Conservation (phyloP, 148 eudicot species). For the Silene uniflora region DNA sequence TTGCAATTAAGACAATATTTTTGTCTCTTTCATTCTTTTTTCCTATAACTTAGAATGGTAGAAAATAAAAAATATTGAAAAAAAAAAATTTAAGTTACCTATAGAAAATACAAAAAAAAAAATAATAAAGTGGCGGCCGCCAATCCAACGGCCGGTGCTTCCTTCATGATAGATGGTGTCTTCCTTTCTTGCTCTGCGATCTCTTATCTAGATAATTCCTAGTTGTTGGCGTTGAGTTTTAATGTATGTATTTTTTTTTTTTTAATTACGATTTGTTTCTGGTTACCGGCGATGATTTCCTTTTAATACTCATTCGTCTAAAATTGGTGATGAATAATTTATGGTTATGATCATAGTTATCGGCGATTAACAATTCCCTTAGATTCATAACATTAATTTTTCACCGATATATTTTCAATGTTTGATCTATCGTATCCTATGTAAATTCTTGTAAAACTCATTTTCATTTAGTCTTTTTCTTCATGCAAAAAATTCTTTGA, state of each 20-base stretch:
- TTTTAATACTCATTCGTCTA: background rate
- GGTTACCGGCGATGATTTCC: background rate
- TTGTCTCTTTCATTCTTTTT: background rate
- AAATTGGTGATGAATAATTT: background rate
- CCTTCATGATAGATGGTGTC: slow-evolving; percentile 9
- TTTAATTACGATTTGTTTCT: background rate
- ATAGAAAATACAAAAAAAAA: background rate
- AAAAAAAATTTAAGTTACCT: background rate
- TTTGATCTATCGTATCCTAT: too few relatives aligned
- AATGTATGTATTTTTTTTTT: background rate
- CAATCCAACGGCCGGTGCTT: slow-evolving; percentile 8
- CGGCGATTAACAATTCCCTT: too few relatives aligned
- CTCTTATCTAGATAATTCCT: background rate
- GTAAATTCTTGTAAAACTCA: too few relatives aligned
- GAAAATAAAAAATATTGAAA: background rate
- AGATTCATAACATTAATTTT: too few relatives aligned
- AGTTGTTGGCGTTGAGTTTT: background rate
- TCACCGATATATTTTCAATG: too few relatives aligned
- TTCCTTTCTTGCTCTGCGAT: background rate
- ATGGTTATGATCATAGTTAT: background rate
- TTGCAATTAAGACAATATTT: too few relatives aligned
- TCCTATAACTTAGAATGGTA: slow-evolving; percentile 8
- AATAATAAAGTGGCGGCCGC: slow-evolving; percentile 21
- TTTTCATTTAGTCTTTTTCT: background rate
- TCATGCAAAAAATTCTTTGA: background rate